Conservation (phyloP, 176 grass and related monocot genomes). For the Oropetium thomaeum region DNA sequence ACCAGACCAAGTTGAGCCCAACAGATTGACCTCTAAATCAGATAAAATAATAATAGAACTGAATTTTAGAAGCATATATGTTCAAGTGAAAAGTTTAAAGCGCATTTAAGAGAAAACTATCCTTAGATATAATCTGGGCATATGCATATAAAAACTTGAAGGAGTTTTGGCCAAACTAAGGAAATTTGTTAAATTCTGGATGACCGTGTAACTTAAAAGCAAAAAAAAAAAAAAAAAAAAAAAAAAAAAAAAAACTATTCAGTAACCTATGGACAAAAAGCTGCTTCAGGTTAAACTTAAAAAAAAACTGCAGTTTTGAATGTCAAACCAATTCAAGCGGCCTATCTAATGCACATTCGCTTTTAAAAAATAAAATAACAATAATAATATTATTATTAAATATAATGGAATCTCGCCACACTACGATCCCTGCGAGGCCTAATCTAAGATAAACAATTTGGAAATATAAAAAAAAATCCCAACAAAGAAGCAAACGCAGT, state of each 20-base stretch:
- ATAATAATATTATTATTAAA: background rate
- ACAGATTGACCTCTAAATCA: background rate
- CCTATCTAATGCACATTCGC: background rate
- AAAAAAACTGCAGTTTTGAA: background rate
- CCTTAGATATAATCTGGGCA: background rate
- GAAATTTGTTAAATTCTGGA: background rate
- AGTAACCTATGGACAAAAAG: background rate
- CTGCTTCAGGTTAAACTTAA: background rate
- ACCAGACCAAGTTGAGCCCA: slow-evolving; percentile 5
- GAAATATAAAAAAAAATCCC: background rate
- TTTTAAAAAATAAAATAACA: background rate
- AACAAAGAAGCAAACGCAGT: background rate
- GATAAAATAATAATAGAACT: background rate
- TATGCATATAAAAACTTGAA: background rate
- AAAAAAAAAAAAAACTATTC: background rate
- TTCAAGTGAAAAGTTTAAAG: background rate
- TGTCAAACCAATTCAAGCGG: background rate
- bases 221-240: slow-evolving; percentile 5
- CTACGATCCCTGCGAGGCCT: background rate
- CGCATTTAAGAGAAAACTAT: background rate
- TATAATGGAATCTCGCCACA: background rate
- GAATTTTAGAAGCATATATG: background rate
- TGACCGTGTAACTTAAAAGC: background rate
- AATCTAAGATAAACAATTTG: background rate
- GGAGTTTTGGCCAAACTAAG: background rate